Base-by-base conservation (phyloP, 345 rosid genomes). In the Syzygium aromaticum region DNA sequence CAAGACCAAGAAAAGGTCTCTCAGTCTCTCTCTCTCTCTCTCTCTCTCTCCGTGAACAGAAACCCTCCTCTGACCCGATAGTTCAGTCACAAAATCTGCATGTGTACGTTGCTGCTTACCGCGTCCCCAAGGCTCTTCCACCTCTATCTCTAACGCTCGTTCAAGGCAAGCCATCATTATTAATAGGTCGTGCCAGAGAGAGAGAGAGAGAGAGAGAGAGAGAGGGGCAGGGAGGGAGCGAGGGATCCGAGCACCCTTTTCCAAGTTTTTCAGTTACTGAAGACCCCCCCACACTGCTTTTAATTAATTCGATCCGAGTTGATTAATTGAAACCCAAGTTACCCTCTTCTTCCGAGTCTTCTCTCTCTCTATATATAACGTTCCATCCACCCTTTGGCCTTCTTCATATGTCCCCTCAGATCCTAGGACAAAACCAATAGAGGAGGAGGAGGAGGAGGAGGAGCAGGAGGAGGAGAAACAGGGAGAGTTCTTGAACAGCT, bases 51-150 rank as follows among this genome's bases (percentile, higher is more conserved):
- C 9, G 49, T 38, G 49, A 73, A 73, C 82, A 73, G 49, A 94
- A 88, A 88, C 86, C 89, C 95, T 95, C 98, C 94, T 95, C 94
- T 95, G 94, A 46, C 96, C 96, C 93, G 92, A 94, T 94, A 90
- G 95, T 94, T 93, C 92, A 92, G 96, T 94, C 96, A 94, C 94
- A 94, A 93, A 95, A 94, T 95, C 94, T 95, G 98, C 98, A 95
- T 94, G 98, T 90, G 91, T 93, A 93, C 92, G 93, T 90, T 85
- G 84, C 86, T 73, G 86, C 92, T 89, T 90, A 86, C 90, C 89
- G 82, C 91, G 67, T 90, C 86, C 90, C 88, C 53, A 73, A 38
- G 82, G 23, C 82, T 73, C 82, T 67, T 67, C 52, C n/a, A 88
- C 83, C 53, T 56, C 77, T 86, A 63, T 85, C 85, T 88, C 57